phyloP scores from a whole-genome alignment of 352 stramenopile species.

The Globisporangium middletonii region DNA sequence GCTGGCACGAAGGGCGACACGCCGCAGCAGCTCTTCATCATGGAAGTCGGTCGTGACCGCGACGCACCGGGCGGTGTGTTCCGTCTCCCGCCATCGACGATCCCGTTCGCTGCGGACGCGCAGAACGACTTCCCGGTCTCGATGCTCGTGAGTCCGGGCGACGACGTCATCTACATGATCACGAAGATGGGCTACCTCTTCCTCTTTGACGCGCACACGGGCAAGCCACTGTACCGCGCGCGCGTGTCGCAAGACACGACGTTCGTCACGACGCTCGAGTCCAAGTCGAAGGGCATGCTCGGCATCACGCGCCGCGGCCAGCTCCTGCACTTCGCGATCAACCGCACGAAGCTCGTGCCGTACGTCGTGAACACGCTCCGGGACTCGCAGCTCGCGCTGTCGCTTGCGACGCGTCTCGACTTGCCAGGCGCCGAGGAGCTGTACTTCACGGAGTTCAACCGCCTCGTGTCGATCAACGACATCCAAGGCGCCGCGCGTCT shows the following conservation, averaged over 20 bases:
- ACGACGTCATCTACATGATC: slow-evolving; percentile 98
- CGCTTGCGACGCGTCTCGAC: slow-evolving; percentile 94
- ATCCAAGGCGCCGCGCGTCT: slow-evolving; percentile 87
- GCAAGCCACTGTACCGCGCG: slow-evolving; percentile 97
- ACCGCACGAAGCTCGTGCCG: slow-evolving; percentile 96
- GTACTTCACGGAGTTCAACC: slow-evolving; percentile 98
- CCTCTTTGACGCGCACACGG: slow-evolving; percentile 98
- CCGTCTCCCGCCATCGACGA: slow-evolving; percentile 89
- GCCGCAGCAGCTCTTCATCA: slow-evolving; percentile 93
- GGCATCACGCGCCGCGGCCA: slow-evolving; percentile 97
- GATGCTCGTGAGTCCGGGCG: slow-evolving; percentile 88
- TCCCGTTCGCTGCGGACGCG: slow-evolving; percentile 96
- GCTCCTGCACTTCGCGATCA: slow-evolving; percentile 96
- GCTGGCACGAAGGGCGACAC: slow-evolving; percentile 78
- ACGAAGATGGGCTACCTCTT: slow-evolving; percentile 99
- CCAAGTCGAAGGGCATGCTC: slow-evolving; percentile 94
- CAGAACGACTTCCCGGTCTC: slow-evolving; percentile 98
- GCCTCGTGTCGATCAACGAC: slow-evolving; percentile 83
- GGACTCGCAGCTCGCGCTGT: slow-evolving; percentile 95
- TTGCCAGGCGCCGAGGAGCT: slow-evolving; percentile 97
- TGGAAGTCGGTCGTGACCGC: slow-evolving; percentile 98
- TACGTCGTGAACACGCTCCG: slow-evolving; percentile 98
- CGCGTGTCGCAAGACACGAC: slow-evolving; percentile 97
- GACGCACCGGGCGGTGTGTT: slow-evolving; percentile 94
- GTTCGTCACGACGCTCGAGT: slow-evolving; percentile 92